Evolutionary conservation across 2,329 filamentous ascomycete genomes (phyloP), one percentile per base, ranked within the genome.

Genomic region (Sporothrix protearum): DNA sequence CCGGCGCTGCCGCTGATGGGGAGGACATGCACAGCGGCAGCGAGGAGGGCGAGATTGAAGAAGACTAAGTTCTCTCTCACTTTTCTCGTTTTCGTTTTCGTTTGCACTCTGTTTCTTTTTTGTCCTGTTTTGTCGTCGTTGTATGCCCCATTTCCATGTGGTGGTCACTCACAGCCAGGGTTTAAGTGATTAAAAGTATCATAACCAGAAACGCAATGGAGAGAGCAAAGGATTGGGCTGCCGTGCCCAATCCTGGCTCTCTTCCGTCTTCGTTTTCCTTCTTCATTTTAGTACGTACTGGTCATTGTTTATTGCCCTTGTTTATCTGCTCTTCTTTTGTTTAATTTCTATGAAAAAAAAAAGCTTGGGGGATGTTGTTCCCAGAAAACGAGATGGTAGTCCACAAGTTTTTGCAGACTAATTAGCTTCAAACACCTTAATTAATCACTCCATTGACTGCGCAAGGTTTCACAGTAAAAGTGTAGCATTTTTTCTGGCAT

Each of bases 41-140:
- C 78, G 96, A 99, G 82, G 96, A 99, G 81, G 96, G 96, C 69
- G 96, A 99, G 83, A 98, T 99, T 77, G 96, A 97, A 81, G 94
- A 98, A 84, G 87, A 89, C 76, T 88, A 63, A 70, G 66, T 68
- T 39, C 66, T 28, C 67, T 33, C 49, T 63, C 22, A 1, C 25
- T 30, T 67, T 67, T n/a, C n/a, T n/a, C n/a, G n/a, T 70, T 33
- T 57, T 63, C 22, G 3, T 36, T 30, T 67, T 67, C 49, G 10
- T 33, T 66, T 45, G 30, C n/a, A n/a, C n/a, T n/a, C n/a, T n/a
- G n/a, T n/a, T n/a, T n/a, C 19, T 42, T n/a, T 49, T 42, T 55
- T 55, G 42, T 28, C 10, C n/a, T 36, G 10, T 53, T 68, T 39
- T 8, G n/a, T n/a, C 53, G 8, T 49, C 28, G 14, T 47, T 47